Conservation (phyloP, 2,329 filamentous ascomycete genomes). For the Pseudofabraea citricarpa region DNA sequence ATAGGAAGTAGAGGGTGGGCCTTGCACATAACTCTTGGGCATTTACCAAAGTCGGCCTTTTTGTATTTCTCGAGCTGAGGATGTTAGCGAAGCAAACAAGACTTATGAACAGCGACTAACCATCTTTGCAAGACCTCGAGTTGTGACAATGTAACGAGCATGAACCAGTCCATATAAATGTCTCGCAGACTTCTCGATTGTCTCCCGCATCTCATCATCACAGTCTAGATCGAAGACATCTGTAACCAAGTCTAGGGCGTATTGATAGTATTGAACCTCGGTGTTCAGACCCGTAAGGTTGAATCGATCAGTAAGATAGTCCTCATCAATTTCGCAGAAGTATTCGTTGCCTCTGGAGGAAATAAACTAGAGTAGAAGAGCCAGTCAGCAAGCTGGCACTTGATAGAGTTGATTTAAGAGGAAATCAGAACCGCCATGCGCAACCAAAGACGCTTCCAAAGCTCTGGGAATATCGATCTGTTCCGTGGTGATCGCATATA, state of each 20-base stretch:
- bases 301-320: constrained; percentile 96
- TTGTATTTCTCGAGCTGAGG: constrained; percentile 97
- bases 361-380: constrained; percentile 68
- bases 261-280: constrained; percentile 98
- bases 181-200: constrained; percentile 93
- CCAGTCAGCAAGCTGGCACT: constrained; percentile 15
- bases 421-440: neutral
- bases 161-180: constrained; percentile 96
- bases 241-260: constrained; percentile 94
- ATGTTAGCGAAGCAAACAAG: constrained; percentile 15
- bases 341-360: constrained; percentile 97
- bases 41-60: constrained; percentile 96
- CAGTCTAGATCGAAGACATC: constrained; percentile 98
- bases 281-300: constrained; percentile 96
- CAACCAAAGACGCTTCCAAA: neutral
- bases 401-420: neutral
- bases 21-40: constrained; percentile 91
- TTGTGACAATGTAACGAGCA: constrained; percentile 94
- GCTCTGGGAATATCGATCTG: neutral
- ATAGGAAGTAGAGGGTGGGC: constrained; percentile 91
- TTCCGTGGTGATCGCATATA: too few species aligned
- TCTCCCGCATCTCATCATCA: constrained; percentile 96
- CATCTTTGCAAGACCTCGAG: constrained; percentile 91
- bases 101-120: constrained; percentile 54
- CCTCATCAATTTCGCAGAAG: constrained; percentile 99